These are phyloP conservation scores for Pseudonitzschia pungens DNA, from an alignment of 108 stramenopile species.

Conservation along the genomic window DNA sequence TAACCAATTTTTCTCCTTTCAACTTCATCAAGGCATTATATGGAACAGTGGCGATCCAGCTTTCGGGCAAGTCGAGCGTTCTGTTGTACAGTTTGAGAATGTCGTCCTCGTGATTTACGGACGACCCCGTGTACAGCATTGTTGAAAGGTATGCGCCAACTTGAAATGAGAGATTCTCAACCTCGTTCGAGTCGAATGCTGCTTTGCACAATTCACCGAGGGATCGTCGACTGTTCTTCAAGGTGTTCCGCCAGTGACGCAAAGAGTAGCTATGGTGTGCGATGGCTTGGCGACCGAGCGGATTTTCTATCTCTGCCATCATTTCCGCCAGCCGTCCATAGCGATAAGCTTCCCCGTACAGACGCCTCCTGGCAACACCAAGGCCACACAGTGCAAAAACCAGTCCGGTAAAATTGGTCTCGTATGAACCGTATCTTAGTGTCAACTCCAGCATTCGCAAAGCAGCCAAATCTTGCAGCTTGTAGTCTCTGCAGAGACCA, in stretches of 20 bases:
- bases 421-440: slow-evolving; percentile 14
- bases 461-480: slow-evolving; percentile 6
- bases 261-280: slow-evolving; percentile 3
- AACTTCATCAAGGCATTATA: slow-evolving; percentile 11
- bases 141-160: slow-evolving; percentile 24
- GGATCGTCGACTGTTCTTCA: not conserved
- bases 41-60: slow-evolving; percentile 10
- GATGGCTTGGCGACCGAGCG: slow-evolving; percentile 15
- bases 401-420: slow-evolving; percentile 3
- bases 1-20: slow-evolving; percentile 3
- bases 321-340: slow-evolving; percentile 16
- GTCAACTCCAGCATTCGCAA: slow-evolving; percentile 19
- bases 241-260: slow-evolving; percentile 2
- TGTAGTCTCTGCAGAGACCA: slow-evolving; percentile 9
- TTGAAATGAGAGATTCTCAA: slow-evolving; percentile 18
- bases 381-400: slow-evolving; percentile 6
- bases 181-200: slow-evolving; percentile 1
- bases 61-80: not conserved
- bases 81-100: slow-evolving; percentile 12
- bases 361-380: slow-evolving; percentile 1
- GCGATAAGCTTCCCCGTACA: slow-evolving; percentile 18
- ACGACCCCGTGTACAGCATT: slow-evolving; percentile 9
- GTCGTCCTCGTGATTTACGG: slow-evolving; percentile 5
- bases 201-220: not conserved
- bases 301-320: slow-evolving; percentile 11